A percentile compares a stretch with the other conserved stretches of the same genome.
Conservation (phyloP, 2,329 filamentous ascomycete species). For the Diaporthe eres region DNA sequence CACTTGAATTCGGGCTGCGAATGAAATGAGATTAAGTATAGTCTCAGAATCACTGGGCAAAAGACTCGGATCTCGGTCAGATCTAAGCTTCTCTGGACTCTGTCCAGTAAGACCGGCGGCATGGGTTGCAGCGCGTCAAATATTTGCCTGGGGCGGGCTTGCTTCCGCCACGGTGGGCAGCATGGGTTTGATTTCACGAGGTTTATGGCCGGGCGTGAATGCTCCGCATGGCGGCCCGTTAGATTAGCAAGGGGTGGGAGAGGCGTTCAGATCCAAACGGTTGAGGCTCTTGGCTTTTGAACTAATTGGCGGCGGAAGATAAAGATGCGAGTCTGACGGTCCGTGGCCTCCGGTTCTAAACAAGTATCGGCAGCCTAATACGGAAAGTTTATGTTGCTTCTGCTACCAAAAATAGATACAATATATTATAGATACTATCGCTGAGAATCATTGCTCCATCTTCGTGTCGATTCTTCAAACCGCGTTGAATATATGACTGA, state of each 20-base stretch:
- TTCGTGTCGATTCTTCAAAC: neutral
- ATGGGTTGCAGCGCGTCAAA: slow-evolving; percentile 3
- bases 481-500: neutral
- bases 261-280: slow-evolving; percentile 3
- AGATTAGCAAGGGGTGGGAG: slow-evolving; percentile 13
- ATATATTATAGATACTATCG: neutral
- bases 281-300: slow-evolving; percentile 21
- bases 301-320: slow-evolving; percentile 27
- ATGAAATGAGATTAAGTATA: slow-evolving; percentile 12
- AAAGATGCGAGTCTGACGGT: slow-evolving; percentile 14
- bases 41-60: slow-evolving; percentile 8
- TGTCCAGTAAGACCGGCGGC: neutral
- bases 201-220: neutral
- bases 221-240: slow-evolving; percentile 13
- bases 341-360: slow-evolving; percentile 23
- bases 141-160: slow-evolving; percentile 3
- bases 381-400: slow-evolving; percentile 37
- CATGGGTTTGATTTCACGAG: neutral
- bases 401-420: neutral
- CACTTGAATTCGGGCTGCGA: neutral
- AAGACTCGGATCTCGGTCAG: slow-evolving; percentile 6
- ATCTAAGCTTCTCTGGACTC: slow-evolving; percentile 7
- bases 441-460: neutral
- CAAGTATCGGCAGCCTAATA: slow-evolving; percentile 7
- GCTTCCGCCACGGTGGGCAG: neutral